Base-by-base conservation (phyloP, 306 rosid species). In the Vigna trinervia region DNA sequence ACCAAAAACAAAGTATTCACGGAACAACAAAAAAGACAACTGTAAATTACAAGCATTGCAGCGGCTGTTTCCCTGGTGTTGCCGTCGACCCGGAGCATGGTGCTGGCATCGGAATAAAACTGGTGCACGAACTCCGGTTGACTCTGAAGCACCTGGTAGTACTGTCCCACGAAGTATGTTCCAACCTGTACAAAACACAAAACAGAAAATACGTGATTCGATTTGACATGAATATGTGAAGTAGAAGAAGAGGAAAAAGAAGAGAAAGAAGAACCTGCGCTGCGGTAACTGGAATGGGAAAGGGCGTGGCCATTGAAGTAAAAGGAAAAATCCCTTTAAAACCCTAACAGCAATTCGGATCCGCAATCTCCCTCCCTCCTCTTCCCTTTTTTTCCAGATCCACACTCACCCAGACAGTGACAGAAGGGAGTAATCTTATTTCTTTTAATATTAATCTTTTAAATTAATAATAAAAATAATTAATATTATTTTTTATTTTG, bases 151-250 rank as follows among this genome's bases (percentile, higher is more conserved):
- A 95, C 96, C 60, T 90, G 99, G 73, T 92, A 95, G 72, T 95
- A 95, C 86, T 95, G 99, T 72, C 96, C 92, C 62, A 95, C 99
- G 71, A 95, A 95, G 90, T 95, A 95, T 23, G 97, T 89, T 54
- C 99, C 99, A 59, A 95, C 90, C 99, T 95, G 77, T 81, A 75
- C 0, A 3, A 22, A 20, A 41, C 46, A 36, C 5, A 10, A 11
- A 0, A 57, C 12, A 1, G 4, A 32, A 14, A 32, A 34, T 6
- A 60, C 23, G 6, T 45, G 28, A 39, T 78, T 68, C 22, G 10
- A 51, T 0, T 4, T 4, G 52, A 65, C 5, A 2, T 64, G 51
- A 67, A 41, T 41, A 1, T 36, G 69, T 7, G 41, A 69, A 57
- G 36, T 20, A 19, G 20, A 5, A 8, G 22, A 38, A 38, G 8